A percentile compares a stretch with the other conserved stretches of the same genome.
phyloP scores from a whole-genome alignment of 345 rosid genomes.

The Acer yangbiense region DNA sequence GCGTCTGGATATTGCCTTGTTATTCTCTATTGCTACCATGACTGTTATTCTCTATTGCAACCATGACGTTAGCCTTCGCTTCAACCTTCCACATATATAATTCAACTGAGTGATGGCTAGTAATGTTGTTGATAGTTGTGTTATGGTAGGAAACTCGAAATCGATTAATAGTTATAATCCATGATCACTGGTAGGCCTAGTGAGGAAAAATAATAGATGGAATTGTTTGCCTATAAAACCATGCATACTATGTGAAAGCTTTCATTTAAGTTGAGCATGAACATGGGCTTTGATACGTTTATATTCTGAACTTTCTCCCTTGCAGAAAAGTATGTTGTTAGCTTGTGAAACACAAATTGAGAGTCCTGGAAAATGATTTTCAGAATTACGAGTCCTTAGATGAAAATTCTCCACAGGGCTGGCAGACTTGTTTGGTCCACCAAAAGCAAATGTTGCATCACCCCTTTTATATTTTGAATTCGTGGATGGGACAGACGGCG shows the following conservation, averaged over 20 bases:
- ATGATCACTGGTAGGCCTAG: neutral
- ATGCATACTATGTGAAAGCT: neutral
- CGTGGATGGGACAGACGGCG: no score
- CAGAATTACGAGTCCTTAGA: constrained; percentile 91
- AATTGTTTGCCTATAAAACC: neutral
- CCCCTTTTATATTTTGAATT: constrained; percentile 33
- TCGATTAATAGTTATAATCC: neutral
- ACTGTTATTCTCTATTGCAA: no score
- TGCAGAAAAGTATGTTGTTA: constrained; percentile 80
- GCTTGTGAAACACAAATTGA: constrained; percentile 90
- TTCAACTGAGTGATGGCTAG: neutral
- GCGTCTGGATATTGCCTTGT: no score
- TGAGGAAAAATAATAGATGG: neutral
- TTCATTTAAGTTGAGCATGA: no score
- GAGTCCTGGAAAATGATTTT: constrained; percentile 77
- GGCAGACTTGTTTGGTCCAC: constrained; percentile 54
- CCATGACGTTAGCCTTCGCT: no score
- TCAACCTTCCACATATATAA: no score
- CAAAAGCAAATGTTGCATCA: constrained; percentile 66
- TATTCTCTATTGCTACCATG: no score
- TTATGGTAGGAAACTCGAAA: neutral
- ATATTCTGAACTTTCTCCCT: constrained; percentile 15
- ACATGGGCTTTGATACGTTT: neutral
- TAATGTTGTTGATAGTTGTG: neutral
- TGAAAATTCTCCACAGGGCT: constrained; percentile 72